phyloP scores from a whole-genome alignment of 306 rosid species.

The Prunus dulcis region DNA sequence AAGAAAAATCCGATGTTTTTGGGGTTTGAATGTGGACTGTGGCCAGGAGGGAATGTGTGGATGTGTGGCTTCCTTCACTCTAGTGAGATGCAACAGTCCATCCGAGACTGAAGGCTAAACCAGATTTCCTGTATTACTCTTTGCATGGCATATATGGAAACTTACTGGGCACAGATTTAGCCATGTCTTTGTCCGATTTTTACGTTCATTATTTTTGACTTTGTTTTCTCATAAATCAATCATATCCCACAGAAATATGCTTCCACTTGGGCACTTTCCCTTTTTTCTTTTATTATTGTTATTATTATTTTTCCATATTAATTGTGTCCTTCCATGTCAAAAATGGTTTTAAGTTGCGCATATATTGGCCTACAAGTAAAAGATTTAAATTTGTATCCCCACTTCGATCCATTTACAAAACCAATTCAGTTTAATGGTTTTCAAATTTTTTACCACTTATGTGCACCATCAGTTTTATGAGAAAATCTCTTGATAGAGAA shows the following conservation, averaged over 20 bases:
- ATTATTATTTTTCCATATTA: background rate
- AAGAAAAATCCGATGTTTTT: background rate
- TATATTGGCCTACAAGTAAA: background rate
- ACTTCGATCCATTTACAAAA: background rate
- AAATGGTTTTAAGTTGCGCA: no score
- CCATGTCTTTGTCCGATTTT: background rate
- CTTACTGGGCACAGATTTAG: background rate
- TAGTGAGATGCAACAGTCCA: background rate
- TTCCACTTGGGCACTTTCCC: background rate
- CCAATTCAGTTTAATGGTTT: background rate
- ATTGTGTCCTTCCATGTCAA: background rate
- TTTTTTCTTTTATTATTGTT: background rate
- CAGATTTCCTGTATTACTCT: background rate
- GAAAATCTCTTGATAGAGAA: no score
- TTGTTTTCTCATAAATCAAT: background rate
- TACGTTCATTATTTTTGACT: background rate
- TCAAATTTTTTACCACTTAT: no score
- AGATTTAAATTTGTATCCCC: background rate
- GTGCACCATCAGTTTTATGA: no score
- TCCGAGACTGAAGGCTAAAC: constrained; percentile 4
- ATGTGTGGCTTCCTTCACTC: background rate
- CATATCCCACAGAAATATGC: background rate
- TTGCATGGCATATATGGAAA: background rate
- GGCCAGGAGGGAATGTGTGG: background rate
- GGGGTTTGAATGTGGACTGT: constrained; percentile 15